These are phyloP conservation scores for Candida sojae DNA, from an alignment of 1,139 yeast genomes.

Conservation along the genomic window DNA sequence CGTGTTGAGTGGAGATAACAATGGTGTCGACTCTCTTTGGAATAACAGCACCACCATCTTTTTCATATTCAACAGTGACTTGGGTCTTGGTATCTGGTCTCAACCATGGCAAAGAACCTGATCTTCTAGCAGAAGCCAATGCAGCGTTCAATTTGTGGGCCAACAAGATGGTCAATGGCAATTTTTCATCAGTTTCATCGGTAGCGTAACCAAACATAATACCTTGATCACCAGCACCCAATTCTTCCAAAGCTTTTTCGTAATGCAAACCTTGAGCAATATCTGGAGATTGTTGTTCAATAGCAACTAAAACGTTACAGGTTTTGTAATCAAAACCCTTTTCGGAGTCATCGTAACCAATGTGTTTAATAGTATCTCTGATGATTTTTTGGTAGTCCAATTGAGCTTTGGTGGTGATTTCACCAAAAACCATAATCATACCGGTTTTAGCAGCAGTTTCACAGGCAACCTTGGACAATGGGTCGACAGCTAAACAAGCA, in stretches of 20 bases:
- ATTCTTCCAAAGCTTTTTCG: constrained; percentile 94
- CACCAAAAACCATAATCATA: constrained; percentile 99
- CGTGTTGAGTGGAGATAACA: constrained; percentile 97
- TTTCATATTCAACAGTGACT: constrained; percentile 94
- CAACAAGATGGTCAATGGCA: constrained; percentile 92
- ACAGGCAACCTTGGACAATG: constrained; percentile 98
- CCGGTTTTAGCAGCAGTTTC: constrained; percentile 99
- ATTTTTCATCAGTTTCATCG: constrained; percentile 96
- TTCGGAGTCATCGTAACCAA: constrained; percentile 94
- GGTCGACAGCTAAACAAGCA: constrained; percentile 95
- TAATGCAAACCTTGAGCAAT: constrained; percentile 99
- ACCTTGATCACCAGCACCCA: constrained; percentile 99
- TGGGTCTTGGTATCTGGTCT: constrained; percentile 99
- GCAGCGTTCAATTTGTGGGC: constrained; percentile 97
- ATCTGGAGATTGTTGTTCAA: constrained; percentile 99
- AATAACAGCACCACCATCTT: constrained; percentile 92
- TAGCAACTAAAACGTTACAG: constrained; percentile 97
- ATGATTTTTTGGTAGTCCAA: constrained; percentile 95
- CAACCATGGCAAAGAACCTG: constrained; percentile 91
- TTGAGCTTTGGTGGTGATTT: constrained; percentile 94
- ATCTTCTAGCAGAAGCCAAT: constrained; percentile 96
- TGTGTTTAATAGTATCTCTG: constrained; percentile 97
- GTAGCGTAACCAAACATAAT: constrained; percentile 99
- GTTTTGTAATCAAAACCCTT: constrained; percentile 99
- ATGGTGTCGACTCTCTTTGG: constrained; percentile 97